Base-by-base conservation (phyloP, 2,329 filamentous ascomycete genomes). In the Exophiala aquamarina region DNA sequence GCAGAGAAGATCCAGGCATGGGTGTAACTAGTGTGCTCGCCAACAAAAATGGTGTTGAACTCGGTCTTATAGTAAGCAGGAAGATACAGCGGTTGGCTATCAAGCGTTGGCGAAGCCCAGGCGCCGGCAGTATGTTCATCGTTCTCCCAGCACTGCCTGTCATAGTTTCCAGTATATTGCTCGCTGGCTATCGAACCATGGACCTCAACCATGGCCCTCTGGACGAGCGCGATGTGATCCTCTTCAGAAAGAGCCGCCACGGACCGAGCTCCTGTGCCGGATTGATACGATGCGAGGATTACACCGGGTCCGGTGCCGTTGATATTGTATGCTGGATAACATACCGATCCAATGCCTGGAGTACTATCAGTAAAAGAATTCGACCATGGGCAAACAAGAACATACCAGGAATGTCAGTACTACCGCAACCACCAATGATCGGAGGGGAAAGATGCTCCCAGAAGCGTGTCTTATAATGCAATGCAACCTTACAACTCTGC, bases 61-160 rank as follows among this genome's bases (percentile, higher is more conserved):
- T 88, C 80, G 0, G 83, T 87, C 61, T 82, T 78, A 59, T 84
- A 87, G 60, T 86, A 89, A n/a, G 84, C 80, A 0, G 86, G 84
- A 7, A 89, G 69, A 56, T 84, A 89, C 18, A 87, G 60, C 55
- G 84, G 75, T 59, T 89, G 84, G 67, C 87, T 82, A 0, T 83
- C 83, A 0, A 81, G 70, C 0, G 71, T 66, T 1, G 84, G 83
- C 3, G 66, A 63, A 1, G 78, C 78, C 84, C 83, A 89, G 5
- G 78, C 77, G 3, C 79, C 83, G 1, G 75, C 76, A 62, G 83
- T 74, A 49, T 79, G 75, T 49, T 79, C 75, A 52, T 87, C 81
- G 6, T 75, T 63, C 41, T 76, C 70, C 84, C 84, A 88, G 70
- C 84, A 87, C 40, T 79, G 75, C 1, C 84, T 73, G 47, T 83